Evolutionary conservation across 2,329 filamentous ascomycete species (phyloP).

Genomic region (Fusarium abutilonis): DNA sequence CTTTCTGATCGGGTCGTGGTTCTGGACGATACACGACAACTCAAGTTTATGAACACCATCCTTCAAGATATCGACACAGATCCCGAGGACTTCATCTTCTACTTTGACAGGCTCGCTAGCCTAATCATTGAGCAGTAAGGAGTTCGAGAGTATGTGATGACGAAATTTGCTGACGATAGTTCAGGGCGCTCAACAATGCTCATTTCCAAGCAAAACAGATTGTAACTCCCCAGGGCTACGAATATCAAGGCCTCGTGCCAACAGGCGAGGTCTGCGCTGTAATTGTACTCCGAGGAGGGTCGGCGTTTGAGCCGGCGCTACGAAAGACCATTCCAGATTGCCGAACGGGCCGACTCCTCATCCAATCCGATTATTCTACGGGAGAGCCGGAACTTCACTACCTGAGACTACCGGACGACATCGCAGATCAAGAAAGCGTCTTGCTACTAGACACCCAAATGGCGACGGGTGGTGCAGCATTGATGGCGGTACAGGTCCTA

Average conservation of each 20-base stretch:
- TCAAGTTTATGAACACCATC: slow-evolving; percentile 89
- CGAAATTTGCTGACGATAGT: slow-evolving; percentile 6
- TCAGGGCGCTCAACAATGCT: slow-evolving; percentile 79
- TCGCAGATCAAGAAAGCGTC: slow-evolving; percentile 80
- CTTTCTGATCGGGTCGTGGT: slow-evolving; percentile 80
- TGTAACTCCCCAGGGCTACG: slow-evolving; percentile 73
- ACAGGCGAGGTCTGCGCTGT: slow-evolving; percentile 85
- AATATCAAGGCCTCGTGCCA: slow-evolving; percentile 76
- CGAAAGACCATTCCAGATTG: slow-evolving; percentile 93
- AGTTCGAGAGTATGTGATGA: neutral
- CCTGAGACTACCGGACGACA: slow-evolving; percentile 78
- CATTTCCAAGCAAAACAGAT: slow-evolving; percentile 72
- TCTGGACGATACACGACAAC: slow-evolving; percentile 79
- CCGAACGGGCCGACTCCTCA: slow-evolving; percentile 85
- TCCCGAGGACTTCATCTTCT: slow-evolving; percentile 95
- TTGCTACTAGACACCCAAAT: slow-evolving; percentile 93
- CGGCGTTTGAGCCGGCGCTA: slow-evolving; percentile 86
- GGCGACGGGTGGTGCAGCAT: slow-evolving; percentile 82
- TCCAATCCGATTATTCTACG: slow-evolving; percentile 85
- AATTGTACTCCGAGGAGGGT: slow-evolving; percentile 87
- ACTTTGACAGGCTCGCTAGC: slow-evolving; percentile 90
- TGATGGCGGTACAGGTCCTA: slow-evolving; percentile 97
- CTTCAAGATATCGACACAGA: slow-evolving; percentile 81
- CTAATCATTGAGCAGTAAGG: slow-evolving; percentile 80
- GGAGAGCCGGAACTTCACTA: slow-evolving; percentile 95